These are phyloP conservation scores for Leishmania mexicana DNA, from an alignment of 208 protist species.

Conservation along the genomic window DNA sequence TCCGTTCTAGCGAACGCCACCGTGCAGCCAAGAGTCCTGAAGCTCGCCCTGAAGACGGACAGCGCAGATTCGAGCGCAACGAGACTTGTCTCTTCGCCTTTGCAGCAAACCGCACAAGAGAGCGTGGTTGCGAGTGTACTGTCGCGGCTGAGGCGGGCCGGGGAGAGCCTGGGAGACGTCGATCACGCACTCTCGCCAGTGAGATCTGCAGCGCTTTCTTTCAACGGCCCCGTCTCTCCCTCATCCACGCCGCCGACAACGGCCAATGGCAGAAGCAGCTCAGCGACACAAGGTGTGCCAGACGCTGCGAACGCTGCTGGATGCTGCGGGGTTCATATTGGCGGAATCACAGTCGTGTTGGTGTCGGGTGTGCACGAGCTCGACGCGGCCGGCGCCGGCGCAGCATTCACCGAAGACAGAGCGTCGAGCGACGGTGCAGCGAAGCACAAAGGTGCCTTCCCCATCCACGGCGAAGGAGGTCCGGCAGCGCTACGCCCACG, in stretches of 20 bases:
- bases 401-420: neutral
- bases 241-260: conserved; percentile 7
- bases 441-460: neutral
- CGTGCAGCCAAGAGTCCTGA: conserved; percentile 22
- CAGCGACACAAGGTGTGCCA: conserved; percentile 11
- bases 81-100: neutral
- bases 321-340: conserved; percentile 37
- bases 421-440: neutral
- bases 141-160: conserved; percentile 14
- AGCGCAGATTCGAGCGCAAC: neutral
- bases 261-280: conserved; percentile 7
- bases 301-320: conserved; percentile 15
- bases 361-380: conserved; percentile 36
- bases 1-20: conserved; percentile 38
- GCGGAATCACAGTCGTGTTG: conserved; percentile 39
- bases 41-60: conserved; percentile 13
- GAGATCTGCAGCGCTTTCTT: neutral
- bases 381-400: neutral
- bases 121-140: conserved; percentile 1
- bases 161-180: conserved; percentile 25
- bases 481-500: neutral
- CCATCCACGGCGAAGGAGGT: neutral
- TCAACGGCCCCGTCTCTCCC: conserved; percentile 9
- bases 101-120: neutral
- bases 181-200: conserved; percentile 16